Evolutionary conservation across 2,329 filamentous ascomycete genomes (phyloP).

Genomic region (Laburnicola sp.): DNA sequence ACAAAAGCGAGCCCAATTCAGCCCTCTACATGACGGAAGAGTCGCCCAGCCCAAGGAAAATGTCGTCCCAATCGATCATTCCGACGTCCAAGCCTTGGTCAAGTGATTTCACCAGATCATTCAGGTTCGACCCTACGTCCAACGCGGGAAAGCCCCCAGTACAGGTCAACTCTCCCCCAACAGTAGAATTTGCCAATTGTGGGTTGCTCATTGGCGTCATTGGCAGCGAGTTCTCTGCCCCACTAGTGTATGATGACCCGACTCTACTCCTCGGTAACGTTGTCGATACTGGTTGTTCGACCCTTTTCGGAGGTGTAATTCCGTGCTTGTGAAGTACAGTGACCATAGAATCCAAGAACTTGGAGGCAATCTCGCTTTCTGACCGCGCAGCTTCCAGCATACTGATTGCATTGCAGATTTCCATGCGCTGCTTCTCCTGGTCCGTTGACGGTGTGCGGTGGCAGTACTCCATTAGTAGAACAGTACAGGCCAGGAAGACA

Average conservation of each 20-base stretch:
- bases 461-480: constrained; percentile 47
- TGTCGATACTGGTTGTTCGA: background rate
- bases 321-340: constrained; percentile 32
- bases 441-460: constrained; percentile 34
- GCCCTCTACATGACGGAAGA: constrained; percentile 3
- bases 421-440: constrained; percentile 29
- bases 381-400: constrained; percentile 40
- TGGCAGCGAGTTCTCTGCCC: background rate
- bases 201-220: background rate
- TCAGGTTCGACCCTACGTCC: constrained; percentile 8
- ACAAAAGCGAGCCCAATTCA: too few relatives aligned
- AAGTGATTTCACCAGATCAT: constrained; percentile 12
- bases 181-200: background rate
- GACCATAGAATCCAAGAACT: constrained; percentile 40
- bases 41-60: constrained; percentile 11
- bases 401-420: constrained; percentile 38
- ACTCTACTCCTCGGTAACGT: background rate
- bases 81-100: constrained; percentile 15
- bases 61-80: constrained; percentile 19
- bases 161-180: background rate
- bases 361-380: constrained; percentile 33
- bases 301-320: constrained; percentile 12
- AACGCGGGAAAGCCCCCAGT: background rate
- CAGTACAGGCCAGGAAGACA: constrained; percentile 45
- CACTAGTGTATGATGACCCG: background rate